Evolutionary conservation across 306 rosid genomes (phyloP).

Genomic region (Pyrus pyrifolia): DNA sequence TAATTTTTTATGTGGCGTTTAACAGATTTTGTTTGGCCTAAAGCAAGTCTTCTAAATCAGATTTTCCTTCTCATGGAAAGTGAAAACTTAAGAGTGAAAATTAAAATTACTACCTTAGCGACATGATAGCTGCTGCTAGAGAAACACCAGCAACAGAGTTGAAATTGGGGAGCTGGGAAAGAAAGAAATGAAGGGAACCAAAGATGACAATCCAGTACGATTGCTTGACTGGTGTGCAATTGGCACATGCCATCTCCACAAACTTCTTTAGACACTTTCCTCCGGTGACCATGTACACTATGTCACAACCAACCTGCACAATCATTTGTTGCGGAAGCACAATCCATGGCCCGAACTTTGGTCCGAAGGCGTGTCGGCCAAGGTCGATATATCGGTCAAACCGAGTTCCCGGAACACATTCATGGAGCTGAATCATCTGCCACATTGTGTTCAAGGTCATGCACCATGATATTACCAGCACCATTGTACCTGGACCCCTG

Average conservation of each 20-base stretch:
- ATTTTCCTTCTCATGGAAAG: background rate
- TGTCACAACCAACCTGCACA: slow-evolving; percentile 90
- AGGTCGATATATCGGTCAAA: slow-evolving; percentile 83
- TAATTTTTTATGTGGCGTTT: too few relatives aligned
- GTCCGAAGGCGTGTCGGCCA: slow-evolving; percentile 81
- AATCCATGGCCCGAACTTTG: slow-evolving; percentile 81
- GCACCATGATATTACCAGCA: slow-evolving; percentile 61
- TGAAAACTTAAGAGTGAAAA: background rate
- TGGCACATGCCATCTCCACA: slow-evolving; percentile 76
- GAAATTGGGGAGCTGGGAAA: slow-evolving; percentile 93
- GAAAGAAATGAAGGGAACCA: slow-evolving; percentile 77
- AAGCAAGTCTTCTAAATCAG: background rate
- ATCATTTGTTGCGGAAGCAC: slow-evolving; percentile 84
- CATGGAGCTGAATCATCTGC: slow-evolving; percentile 96
- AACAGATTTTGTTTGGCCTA: background rate
- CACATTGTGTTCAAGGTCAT: slow-evolving; percentile 84
- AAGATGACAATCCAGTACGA: slow-evolving; percentile 85
- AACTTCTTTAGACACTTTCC: slow-evolving; percentile 85
- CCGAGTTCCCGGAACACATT: slow-evolving; percentile 80
- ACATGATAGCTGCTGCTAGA: slow-evolving; percentile 91
- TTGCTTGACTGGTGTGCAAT: slow-evolving; percentile 61
- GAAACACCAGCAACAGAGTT: slow-evolving; percentile 91
- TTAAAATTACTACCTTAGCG: slow-evolving; percentile 47
- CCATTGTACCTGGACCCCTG: slow-evolving; percentile 88
- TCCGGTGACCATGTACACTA: slow-evolving; percentile 89